Evolutionary conservation across 2,329 filamentous ascomycete genomes (phyloP), one percentile per base, ranked within the genome.

Genomic region (Pseudogymnoascus sp.): DNA sequence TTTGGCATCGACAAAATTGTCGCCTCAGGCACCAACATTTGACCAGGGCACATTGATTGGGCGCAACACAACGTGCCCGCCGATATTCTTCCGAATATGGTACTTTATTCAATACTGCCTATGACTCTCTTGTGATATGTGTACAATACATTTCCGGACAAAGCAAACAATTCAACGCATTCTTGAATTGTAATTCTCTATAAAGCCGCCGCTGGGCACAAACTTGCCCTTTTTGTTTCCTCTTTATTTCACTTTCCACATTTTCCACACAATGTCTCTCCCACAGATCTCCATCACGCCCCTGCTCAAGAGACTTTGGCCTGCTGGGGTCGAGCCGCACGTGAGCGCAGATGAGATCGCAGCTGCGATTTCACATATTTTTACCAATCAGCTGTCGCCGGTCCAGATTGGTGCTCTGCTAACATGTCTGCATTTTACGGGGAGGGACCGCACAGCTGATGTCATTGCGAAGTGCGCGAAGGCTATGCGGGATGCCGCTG

Each of bases 351-450:
- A 84, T 59, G 91, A 97, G 73, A 94, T 99, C 73, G 91, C 93
- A 64, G 82, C 87, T n/a, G 92, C 93, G 61, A 87, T 97, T 69
- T 87, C 90, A 4, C 82, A 93, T 71, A 95, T 97, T 72, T 97
- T 97, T 75, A 92, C 92, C 63, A 88, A 97, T 76, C 85, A 86
- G 67, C 80, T 97, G 15, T 93, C 90, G n/a, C 87, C 90, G 39
- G 89, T 92, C 7, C 94, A 97, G 74, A 89, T 89, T 0, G 89
- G 90, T 61, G 89, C 92, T 39, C 80, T 99, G 62, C 80, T 97
- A 60, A 97, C 94, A 71, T 89, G 92, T 61, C 80, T 99, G 52
- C 93, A 97, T 77, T 97, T 96, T 68, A 96, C 92, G 1, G 86
- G 87, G 63, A 84, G 91, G 74, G 94, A 97, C 74, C 84, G 88